Conservation (phyloP, 257 asterid species). For the Ligustrum vulgare region DNA sequence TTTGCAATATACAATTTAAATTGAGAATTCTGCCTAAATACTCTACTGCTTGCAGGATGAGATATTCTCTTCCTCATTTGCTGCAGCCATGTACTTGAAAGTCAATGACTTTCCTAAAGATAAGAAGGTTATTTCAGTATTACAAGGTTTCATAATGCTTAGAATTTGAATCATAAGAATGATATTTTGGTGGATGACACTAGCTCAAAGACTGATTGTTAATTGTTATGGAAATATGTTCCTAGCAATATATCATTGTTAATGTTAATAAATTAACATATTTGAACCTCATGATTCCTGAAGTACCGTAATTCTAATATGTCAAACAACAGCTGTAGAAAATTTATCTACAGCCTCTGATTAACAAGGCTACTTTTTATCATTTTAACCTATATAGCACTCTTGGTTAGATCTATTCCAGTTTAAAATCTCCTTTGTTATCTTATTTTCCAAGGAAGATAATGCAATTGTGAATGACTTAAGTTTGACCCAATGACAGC, state of each 20-base stretch:
- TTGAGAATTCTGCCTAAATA: background rate
- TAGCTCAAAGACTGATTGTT: background rate
- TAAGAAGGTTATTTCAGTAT: constrained; percentile 57
- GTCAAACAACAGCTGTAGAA: background rate
- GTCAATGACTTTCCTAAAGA: constrained; percentile 66
- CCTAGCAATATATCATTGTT: background rate
- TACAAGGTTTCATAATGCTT: background rate
- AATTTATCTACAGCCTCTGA: background rate
- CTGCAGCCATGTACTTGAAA: constrained; percentile 95
- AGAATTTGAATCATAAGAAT: background rate
- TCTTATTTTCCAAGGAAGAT: background rate
- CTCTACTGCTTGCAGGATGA: constrained; percentile 59
- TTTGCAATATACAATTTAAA: background rate
- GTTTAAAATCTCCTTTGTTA: background rate
- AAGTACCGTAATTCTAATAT: background rate
- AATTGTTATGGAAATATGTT: background rate
- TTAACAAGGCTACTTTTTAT: background rate
- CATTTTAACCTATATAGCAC: background rate
- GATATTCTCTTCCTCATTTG: constrained; percentile 88
- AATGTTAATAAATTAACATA: background rate
- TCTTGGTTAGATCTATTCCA: background rate
- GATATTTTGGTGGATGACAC: background rate
- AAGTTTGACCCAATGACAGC: background rate
- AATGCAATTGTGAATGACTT: background rate
- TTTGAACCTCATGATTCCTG: background rate